These are phyloP conservation scores for Adansonia gregorii DNA, from an alignment of 441 rosid species.

Conservation along the genomic window DNA sequence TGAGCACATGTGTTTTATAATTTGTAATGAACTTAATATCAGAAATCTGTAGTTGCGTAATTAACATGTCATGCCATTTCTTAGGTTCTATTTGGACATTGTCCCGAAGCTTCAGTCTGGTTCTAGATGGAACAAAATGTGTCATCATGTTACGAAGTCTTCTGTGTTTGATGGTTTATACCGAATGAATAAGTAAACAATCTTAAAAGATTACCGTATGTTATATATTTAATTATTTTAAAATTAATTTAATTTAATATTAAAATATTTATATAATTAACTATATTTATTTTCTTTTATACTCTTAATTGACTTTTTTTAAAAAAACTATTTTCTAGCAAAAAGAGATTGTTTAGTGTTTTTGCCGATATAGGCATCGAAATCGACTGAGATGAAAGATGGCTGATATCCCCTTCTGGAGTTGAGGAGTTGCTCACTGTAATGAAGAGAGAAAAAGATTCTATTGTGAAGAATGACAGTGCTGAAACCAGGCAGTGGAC, in stretches of 20 bases:
- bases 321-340: too few relatives aligned
- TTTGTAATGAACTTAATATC: neutral
- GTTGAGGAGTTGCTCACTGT: constrained; percentile 78
- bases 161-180: constrained; percentile 47
- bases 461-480: constrained; percentile 58
- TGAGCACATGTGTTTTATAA: neutral
- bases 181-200: too few relatives aligned
- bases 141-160: constrained; percentile 32
- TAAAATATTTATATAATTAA: too few relatives aligned
- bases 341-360: too few relatives aligned
- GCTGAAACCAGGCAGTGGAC: constrained; percentile 92
- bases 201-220: too few relatives aligned
- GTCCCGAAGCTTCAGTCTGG: constrained; percentile 26
- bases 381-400: constrained; percentile 93
- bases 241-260: too few relatives aligned
- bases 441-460: constrained; percentile 74
- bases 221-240: too few relatives aligned
- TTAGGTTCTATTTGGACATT: constrained; percentile 39
- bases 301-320: too few relatives aligned
- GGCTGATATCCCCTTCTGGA: constrained; percentile 72
- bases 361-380: too few relatives aligned
- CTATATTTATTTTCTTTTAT: too few relatives aligned
- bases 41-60: constrained; percentile 24
- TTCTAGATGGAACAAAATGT: constrained; percentile 42
- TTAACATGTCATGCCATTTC: constrained; percentile 36